Evolutionary conservation across 1,284 basidiomycete species (phyloP), one percentile per base, ranked within the genome.

Genomic region (Heterobasidion occidentale): DNA sequence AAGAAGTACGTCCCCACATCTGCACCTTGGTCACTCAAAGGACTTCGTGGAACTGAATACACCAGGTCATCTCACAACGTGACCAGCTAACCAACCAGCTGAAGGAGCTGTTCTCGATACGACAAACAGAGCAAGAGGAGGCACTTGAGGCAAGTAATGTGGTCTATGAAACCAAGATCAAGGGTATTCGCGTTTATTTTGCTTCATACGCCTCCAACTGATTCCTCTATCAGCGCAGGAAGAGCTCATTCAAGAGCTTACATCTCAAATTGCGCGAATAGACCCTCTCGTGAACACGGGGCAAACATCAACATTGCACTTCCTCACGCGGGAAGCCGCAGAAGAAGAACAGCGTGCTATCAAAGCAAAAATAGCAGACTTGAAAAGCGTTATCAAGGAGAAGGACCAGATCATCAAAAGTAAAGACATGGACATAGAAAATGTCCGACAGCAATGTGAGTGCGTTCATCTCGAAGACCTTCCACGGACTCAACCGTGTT

Each of bases 291-390:
- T 79, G 36, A 71, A 71, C n/a, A 49, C 69, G 76, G 1, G 78
- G 76, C 34, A 77, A 60, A 73, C 70, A 48, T 75, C 77, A 0
- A 74, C 78, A 7, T 71, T 87, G 35, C 81, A 85, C 60, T 77
- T 91, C 57, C 68, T 91, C 14, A 88, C 86, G 7, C 80, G 86
- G 53, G 86, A 89, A 60, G 79, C 80, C 4, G 87, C 83, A 7
- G 83, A 90, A 56, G 79, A 81, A 58, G 86, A 89, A 70, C 81
- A 81, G 62, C 77, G 75, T 53, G 68, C 59, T 1, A 65, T 81
- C 35, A 77, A 83, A 57, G 70, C 77, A 52, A 79, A 86, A 56
- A 66, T 83, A 33, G 67, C 64, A 20, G 68, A 70, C 14, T 74
- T 78, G 63, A 78, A 78, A 59, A 70, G 74, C 1, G 59, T 67